Evolutionary conservation across 345 rosid species (phyloP).

Genomic region (Eucalyptus coolabah): DNA sequence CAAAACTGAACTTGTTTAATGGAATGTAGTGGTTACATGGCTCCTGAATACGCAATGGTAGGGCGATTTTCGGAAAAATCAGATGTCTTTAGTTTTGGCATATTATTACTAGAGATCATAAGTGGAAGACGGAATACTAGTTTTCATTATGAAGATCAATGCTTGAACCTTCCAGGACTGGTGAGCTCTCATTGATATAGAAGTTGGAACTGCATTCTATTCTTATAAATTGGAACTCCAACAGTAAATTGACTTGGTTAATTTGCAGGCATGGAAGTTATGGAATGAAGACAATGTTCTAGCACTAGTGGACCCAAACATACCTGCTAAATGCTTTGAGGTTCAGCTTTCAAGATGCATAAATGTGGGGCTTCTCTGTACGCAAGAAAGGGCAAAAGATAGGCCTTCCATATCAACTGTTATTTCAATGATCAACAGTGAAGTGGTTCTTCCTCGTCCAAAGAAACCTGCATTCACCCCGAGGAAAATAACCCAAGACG

Average conservation of each 20-base stretch:
- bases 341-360: not conserved
- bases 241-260: not conserved
- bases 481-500: not conserved
- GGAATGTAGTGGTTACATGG: slow-evolving; percentile 31
- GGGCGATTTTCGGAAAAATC: slow-evolving; percentile 31
- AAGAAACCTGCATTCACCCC: not conserved
- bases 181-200: not conserved
- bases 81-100: slow-evolving; percentile 33
- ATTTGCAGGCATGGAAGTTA: slow-evolving; percentile 2
- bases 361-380: slow-evolving; percentile 7
- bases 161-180: slow-evolving; percentile 9
- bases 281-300: slow-evolving; percentile 1
- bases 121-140: slow-evolving; percentile 25
- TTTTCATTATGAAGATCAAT: slow-evolving; percentile 4
- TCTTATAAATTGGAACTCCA: not conserved
- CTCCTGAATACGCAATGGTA: slow-evolving; percentile 35
- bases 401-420: not conserved
- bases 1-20: not conserved
- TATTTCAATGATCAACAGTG: not conserved
- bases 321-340: not conserved
- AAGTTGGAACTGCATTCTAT: not conserved
- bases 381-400: not conserved
- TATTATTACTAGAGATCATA: slow-evolving; percentile 28
- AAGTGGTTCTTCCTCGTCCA: not conserved
- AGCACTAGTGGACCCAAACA: not conserved